Base-by-base conservation (phyloP, 208 protist species). In the Wallacemonas sp. region DNA sequence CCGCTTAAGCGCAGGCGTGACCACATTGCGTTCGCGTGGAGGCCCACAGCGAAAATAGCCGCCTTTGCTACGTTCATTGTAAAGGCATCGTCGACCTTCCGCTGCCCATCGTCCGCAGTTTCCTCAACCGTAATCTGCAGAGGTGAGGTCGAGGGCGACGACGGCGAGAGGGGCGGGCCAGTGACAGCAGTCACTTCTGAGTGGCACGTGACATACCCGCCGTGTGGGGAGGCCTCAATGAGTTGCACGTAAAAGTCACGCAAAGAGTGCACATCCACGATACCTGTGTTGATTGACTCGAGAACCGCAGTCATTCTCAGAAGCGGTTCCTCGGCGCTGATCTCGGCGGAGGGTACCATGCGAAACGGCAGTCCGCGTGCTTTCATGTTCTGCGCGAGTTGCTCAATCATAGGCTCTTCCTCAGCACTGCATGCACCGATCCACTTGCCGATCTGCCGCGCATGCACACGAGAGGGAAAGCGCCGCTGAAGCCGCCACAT, bases 381-480 rank as follows among this genome's bases (percentile, higher is more conserved):
- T 39, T 55, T 66, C 77, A 81, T 85, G 38, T 76, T 77, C 0
- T 57, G 36, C 4, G 72, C 55, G 15, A 74, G 52, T 4, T 60
- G 44, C 37, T 70, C 32, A 24, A 79, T 65, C n/a, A 65, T 30
- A 8, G 10, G 10, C 26, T 66, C 68, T 34, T 80, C 68, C 9
- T 10, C n/a, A 15, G 32, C 17, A 30, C 71, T 41, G 52, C 70
- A 72, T 19, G 73, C 58, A 27, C 75, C 72, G 15, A 83, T 89
- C 72, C 76, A 89, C 54, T 85, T 89, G 4, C 82, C 78, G 2
- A 73, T 68, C 0, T 58, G 60, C 8, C 61, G 58, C 2, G 76
- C 67, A 5, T 34, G 10, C 1, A 89, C 50, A 1, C 15, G 39
- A 1, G n/a, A n/a, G 2, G 73, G 68, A 45, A 66, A 71, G 2